phyloP scores from a whole-genome alignment of 805 yeast genomes.

The Schwanniomyces polymorphus region DNA sequence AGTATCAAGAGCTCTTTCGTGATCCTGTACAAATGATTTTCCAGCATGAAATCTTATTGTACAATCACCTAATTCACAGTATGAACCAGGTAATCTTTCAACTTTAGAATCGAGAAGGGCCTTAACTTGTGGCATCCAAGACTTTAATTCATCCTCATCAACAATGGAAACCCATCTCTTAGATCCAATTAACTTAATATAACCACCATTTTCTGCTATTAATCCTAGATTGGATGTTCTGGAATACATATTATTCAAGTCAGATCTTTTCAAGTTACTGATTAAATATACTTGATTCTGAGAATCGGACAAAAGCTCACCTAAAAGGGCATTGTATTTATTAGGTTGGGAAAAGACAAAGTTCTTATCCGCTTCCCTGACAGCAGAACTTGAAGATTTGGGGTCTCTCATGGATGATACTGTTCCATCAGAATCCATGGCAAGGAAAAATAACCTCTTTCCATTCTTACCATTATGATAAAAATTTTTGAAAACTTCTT shows the following conservation, averaged over 20 bases:
- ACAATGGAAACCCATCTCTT: slow-evolving; percentile 64
- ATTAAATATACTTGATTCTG: slow-evolving; percentile 69
- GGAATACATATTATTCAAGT: slow-evolving; percentile 66
- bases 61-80: slow-evolving; percentile 71
- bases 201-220: slow-evolving; percentile 90
- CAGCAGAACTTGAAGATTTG: slow-evolving; percentile 21
- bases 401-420: slow-evolving; percentile 15
- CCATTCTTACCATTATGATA: slow-evolving; percentile 20
- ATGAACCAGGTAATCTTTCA: slow-evolving; percentile 81
- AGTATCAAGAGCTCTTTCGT: slow-evolving; percentile 62
- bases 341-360: slow-evolving; percentile 53
- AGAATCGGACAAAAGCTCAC: slow-evolving; percentile 58
- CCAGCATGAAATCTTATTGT: slow-evolving; percentile 77
- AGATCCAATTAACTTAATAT: slow-evolving; percentile 53
- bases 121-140: slow-evolving; percentile 61
- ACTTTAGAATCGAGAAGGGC: slow-evolving; percentile 58
- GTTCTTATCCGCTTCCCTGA: slow-evolving; percentile 17
- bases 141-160: slow-evolving; percentile 43
- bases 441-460: slow-evolving; percentile 52
- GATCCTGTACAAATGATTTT: slow-evolving; percentile 55
- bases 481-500: slow-evolving; percentile 30
- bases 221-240: slow-evolving; percentile 72
- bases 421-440: slow-evolving; percentile 47
- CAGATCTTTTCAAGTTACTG: slow-evolving; percentile 62
- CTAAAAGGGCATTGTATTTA: slow-evolving; percentile 55